phyloP scores from a whole-genome alignment of 2,329 filamentous ascomycete genomes.

The Pyricularia sp. region DNA sequence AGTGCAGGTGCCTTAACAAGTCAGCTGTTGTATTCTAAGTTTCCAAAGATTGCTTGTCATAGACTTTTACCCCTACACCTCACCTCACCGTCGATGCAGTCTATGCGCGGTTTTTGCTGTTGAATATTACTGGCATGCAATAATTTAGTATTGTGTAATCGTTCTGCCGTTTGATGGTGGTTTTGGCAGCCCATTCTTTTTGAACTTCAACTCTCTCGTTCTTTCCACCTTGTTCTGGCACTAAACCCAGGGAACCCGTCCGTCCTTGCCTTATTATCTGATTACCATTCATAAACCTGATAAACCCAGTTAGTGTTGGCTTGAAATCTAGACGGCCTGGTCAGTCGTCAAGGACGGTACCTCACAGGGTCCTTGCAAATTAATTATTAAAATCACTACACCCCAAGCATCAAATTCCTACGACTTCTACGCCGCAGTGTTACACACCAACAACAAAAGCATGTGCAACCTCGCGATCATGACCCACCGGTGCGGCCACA shows the following conservation, averaged over 20 bases:
- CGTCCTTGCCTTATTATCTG: neutral
- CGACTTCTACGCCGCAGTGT: neutral
- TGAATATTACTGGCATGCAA: neutral
- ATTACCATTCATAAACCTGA: neutral
- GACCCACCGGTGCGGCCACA: neutral
- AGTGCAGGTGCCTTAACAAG: neutral
- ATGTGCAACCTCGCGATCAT: conserved; percentile 3
- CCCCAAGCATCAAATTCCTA: neutral
- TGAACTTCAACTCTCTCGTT: neutral
- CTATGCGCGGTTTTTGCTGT: neutral
- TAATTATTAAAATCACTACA: neutral
- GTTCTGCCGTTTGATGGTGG: neutral
- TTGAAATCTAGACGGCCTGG: neutral
- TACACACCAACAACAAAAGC: neutral
- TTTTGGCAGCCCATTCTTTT: neutral
- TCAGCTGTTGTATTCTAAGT: neutral
- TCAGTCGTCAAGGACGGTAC: neutral
- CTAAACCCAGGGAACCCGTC: neutral
- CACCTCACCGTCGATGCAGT: neutral
- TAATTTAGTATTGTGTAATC: neutral
- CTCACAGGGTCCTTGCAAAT: neutral
- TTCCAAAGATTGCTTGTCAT: neutral
- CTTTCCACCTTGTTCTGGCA: neutral
- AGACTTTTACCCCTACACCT: neutral
- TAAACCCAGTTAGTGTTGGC: neutral